These are phyloP conservation scores for Linnemannia elongata DNA, from an alignment of 192 early-diverging fungal species.

Conservation along the genomic window DNA sequence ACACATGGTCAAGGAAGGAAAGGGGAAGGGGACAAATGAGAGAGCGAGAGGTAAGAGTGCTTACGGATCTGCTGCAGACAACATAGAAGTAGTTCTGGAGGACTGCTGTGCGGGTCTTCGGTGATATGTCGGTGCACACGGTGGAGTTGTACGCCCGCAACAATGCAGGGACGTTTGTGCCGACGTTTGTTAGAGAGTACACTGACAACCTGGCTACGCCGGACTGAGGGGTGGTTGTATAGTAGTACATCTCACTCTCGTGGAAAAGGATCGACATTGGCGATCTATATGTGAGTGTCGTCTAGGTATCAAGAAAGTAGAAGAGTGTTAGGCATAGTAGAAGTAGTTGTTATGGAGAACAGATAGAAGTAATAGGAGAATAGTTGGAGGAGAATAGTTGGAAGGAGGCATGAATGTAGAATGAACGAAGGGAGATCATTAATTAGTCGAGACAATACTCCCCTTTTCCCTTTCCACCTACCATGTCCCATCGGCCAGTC, in stretches of 20 bases:
- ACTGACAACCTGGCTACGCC: neutral
- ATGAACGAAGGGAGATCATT: too few species aligned
- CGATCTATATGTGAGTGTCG: neutral
- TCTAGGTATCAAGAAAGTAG: neutral
- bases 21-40: neutral
- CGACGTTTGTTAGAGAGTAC: neutral
- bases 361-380: neutral
- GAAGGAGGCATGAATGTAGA: too few species aligned
- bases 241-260: neutral
- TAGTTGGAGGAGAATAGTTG: neutral
- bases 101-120: neutral
- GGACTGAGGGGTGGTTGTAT: neutral
- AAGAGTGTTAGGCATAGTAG: neutral
- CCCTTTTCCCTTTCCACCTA: neutral
- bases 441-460: too few species aligned
- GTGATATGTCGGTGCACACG: neutral
- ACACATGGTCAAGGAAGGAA: neutral
- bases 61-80: neutral
- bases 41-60: neutral
- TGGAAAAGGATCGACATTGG: neutral
- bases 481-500: conserved; percentile 2
- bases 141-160: neutral
- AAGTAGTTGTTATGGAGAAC: neutral
- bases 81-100: neutral
- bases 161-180: neutral